Conservation (phyloP, 352 stramenopile species). For the Pythium apleroticum region DNA sequence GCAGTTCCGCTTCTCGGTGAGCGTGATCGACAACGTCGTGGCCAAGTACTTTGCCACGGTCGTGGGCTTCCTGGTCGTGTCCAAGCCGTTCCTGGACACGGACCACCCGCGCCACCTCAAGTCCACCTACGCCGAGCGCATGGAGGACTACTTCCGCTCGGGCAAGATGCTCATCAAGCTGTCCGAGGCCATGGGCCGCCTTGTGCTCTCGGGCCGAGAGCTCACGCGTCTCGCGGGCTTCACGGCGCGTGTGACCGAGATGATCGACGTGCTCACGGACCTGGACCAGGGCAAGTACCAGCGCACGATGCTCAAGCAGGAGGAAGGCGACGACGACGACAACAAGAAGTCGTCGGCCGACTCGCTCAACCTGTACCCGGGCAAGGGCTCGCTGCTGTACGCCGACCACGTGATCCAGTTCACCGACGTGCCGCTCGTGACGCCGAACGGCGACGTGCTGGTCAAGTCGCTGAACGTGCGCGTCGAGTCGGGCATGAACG, state of each 20-base stretch:
- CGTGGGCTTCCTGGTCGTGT: slow-evolving; percentile 78
- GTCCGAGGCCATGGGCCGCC: slow-evolving; percentile 77
- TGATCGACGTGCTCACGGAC: slow-evolving; percentile 75
- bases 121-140: slow-evolving; percentile 69
- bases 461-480: slow-evolving; percentile 76
- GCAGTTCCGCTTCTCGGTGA: slow-evolving; percentile 85
- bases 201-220: slow-evolving; percentile 85
- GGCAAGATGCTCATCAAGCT: slow-evolving; percentile 88
- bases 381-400: slow-evolving; percentile 58
- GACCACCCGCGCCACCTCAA: slow-evolving; percentile 53
- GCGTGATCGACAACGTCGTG: slow-evolving; percentile 82
- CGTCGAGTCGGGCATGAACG: slow-evolving; percentile 89
- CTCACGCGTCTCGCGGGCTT: slow-evolving; percentile 82
- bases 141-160: slow-evolving; percentile 86
- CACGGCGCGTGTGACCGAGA: slow-evolving; percentile 73
- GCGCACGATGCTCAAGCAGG: slow-evolving; percentile 67
- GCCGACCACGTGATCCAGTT: slow-evolving; percentile 85
- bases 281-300: slow-evolving; percentile 68
- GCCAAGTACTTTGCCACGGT: slow-evolving; percentile 88
- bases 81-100: slow-evolving; percentile 69
- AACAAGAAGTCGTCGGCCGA: slow-evolving; percentile 39
- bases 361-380: slow-evolving; percentile 52
- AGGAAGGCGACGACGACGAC: slow-evolving; percentile 33
- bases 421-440: slow-evolving; percentile 85
- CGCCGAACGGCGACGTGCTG: slow-evolving; percentile 87